A percentile compares a stretch with the other conserved stretches of the same genome.
These are phyloP conservation scores for Hanseniaspora nectarophila DNA, from an alignment of 805 yeast genomes.

Conservation along the genomic window DNA sequence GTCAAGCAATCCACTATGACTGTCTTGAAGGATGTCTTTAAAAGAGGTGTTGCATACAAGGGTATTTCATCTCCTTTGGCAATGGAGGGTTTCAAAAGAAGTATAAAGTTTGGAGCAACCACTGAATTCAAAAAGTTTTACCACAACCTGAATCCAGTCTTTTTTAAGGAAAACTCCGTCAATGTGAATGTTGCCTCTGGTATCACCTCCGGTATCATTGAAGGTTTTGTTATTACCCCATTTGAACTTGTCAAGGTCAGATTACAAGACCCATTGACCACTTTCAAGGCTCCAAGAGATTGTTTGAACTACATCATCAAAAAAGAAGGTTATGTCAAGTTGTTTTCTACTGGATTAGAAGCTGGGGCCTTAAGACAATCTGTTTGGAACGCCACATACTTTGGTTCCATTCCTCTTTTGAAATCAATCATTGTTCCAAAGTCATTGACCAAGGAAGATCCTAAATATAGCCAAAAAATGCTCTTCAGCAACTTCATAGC, in stretches of 20 bases:
- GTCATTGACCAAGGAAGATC: slow-evolving; percentile 56
- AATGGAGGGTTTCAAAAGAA: slow-evolving; percentile 99
- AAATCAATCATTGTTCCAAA: slow-evolving; percentile 58
- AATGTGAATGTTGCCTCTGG: slow-evolving; percentile 80
- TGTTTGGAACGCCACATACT: slow-evolving; percentile 95
- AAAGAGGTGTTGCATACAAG: slow-evolving; percentile 80
- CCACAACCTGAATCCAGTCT: slow-evolving; percentile 17
- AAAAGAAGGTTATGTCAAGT: slow-evolving; percentile 65
- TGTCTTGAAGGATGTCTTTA: slow-evolving; percentile 57
- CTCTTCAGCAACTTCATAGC: slow-evolving; percentile 63
- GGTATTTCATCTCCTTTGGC: slow-evolving; percentile 93
- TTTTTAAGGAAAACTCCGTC: slow-evolving; percentile 28
- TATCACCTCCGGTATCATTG: slow-evolving; percentile 97
- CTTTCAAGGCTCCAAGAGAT: slow-evolving; percentile 73
- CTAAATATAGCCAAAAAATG: slow-evolving; percentile 38
- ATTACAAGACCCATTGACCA: slow-evolving; percentile 77
- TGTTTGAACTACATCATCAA: slow-evolving; percentile 62
- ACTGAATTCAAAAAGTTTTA: slow-evolving; percentile 91
- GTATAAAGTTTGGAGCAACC: slow-evolving; percentile 95
- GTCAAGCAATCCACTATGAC: slow-evolving; percentile 21
- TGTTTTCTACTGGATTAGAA: slow-evolving; percentile 82
- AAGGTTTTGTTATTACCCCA: slow-evolving; percentile 93
- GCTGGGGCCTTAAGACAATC: slow-evolving; percentile 96
- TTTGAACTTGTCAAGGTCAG: slow-evolving; percentile 92
- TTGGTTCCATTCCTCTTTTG: slow-evolving; percentile 85